Conservation (phyloP, 2,329 filamentous ascomycete genomes). For the Coniochaeta sp. region DNA sequence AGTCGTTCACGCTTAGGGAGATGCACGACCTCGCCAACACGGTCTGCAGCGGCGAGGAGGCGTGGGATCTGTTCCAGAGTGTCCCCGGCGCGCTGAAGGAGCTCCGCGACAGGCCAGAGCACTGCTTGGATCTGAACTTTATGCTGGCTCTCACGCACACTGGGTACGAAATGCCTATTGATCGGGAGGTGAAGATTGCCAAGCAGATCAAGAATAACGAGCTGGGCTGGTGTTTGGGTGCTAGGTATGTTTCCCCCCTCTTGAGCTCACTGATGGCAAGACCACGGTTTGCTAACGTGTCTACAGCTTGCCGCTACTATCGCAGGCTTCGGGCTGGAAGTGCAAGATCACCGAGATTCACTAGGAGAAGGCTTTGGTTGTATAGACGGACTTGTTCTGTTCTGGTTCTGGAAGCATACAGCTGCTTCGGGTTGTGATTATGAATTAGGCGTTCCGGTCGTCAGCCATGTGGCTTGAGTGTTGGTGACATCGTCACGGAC, state of each 20-base stretch:
- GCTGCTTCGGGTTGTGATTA: background rate
- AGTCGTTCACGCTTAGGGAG: slow-evolving; percentile 87
- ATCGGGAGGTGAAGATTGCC: slow-evolving; percentile 92
- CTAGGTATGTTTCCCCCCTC: slow-evolving; percentile 54
- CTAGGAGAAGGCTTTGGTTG: slow-evolving; percentile 24
- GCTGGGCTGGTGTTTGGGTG: slow-evolving; percentile 94
- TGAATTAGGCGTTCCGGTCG: slow-evolving; percentile 1
- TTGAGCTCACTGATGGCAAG: background rate
- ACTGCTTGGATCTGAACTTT: slow-evolving; percentile 92
- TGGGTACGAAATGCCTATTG: slow-evolving; percentile 96
- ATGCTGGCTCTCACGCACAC: slow-evolving; percentile 91
- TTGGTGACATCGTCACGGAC: background rate
- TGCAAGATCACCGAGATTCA: slow-evolving; percentile 76
- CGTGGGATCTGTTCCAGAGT: slow-evolving; percentile 75
- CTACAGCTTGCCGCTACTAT: slow-evolving; percentile 71
- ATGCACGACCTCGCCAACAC: slow-evolving; percentile 77
- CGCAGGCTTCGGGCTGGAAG: slow-evolving; percentile 78
- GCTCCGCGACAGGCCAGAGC: slow-evolving; percentile 75
- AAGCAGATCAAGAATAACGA: slow-evolving; percentile 99
- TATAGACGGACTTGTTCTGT: background rate
- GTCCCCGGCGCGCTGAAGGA: slow-evolving; percentile 75
- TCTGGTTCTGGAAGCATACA: background rate
- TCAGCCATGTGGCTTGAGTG: background rate
- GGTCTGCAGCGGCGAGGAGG: slow-evolving; percentile 71
- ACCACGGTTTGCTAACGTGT: slow-evolving; percentile 27